A percentile compares a stretch with the other conserved stretches of the same genome.
Conservation (phyloP, 1,284 basidiomycete species). For the Rhizoctonia solani region DNA sequence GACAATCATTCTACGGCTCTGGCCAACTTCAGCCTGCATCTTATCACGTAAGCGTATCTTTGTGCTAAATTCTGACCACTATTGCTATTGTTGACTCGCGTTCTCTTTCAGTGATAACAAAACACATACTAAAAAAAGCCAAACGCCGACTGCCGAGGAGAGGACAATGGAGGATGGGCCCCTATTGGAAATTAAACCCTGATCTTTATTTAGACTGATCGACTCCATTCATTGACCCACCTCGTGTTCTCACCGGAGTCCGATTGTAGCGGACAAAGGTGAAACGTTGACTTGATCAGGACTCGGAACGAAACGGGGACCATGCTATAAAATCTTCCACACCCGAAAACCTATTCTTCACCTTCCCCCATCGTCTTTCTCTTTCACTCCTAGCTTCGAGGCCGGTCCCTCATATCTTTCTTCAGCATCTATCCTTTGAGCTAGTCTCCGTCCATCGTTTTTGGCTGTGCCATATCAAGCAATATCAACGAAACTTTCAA, state of each 20-base stretch:
- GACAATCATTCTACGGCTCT: too few species aligned
- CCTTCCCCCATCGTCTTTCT: slow-evolving; percentile 9
- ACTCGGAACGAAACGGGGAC: too few species aligned
- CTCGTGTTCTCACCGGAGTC: slow-evolving; percentile 22
- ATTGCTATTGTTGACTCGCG: too few species aligned
- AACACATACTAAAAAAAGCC: too few species aligned
- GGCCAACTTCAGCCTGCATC: too few species aligned
- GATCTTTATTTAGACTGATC: slow-evolving; percentile 23
- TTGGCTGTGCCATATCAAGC: slow-evolving; percentile 26
- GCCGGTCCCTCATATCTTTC: slow-evolving; percentile 31
- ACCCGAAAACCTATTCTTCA: background rate
- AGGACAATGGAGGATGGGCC: slow-evolving; percentile 23
- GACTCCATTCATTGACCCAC: slow-evolving; percentile 2
- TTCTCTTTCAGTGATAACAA: too few species aligned
- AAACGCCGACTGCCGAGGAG: too few species aligned
- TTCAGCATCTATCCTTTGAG: slow-evolving; percentile 26
- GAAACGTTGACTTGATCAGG: too few species aligned
- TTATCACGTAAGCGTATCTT: too few species aligned
- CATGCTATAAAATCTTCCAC: slow-evolving; percentile 3
- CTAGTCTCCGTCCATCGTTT: slow-evolving; percentile 26
- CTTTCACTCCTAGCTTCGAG: slow-evolving; percentile 11
- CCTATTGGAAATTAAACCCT: background rate
- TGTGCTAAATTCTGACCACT: too few species aligned
- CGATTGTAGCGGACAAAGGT: slow-evolving; percentile 4
- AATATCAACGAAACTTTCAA: slow-evolving; percentile 3